Evolutionary conservation across 352 stramenopile genomes (phyloP).

Genomic region (Ochromonadaceae sp.): DNA sequence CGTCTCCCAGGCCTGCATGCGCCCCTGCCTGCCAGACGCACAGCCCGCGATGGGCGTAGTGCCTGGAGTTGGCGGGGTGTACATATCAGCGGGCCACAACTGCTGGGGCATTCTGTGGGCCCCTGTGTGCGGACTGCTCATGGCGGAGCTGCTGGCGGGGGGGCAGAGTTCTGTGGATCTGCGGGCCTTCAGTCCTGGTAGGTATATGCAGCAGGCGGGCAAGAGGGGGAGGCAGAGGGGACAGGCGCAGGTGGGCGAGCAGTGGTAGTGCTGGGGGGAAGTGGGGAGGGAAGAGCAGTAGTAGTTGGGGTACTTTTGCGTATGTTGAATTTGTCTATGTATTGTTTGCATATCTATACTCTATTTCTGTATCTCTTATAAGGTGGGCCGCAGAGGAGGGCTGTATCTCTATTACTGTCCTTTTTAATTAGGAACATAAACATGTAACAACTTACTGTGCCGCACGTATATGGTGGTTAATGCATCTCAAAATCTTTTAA

Average conservation of each 20-base stretch:
- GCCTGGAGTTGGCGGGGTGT: slow-evolving; percentile 41
- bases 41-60: slow-evolving; percentile 52
- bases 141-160: slow-evolving; percentile 54
- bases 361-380: too few relatives aligned
- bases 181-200: slow-evolving; percentile 27
- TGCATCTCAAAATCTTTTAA: too few relatives aligned
- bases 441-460: too few relatives aligned
- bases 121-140: slow-evolving; percentile 44
- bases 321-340: too few relatives aligned
- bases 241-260: slow-evolving; percentile 24
- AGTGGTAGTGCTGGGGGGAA: slow-evolving; percentile 26
- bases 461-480: too few relatives aligned
- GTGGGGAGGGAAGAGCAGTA: too few relatives aligned
- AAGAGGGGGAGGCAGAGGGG: slow-evolving; percentile 18
- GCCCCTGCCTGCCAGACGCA: slow-evolving; percentile 51
- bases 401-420: too few relatives aligned
- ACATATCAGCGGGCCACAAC: slow-evolving; percentile 59
- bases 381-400: too few relatives aligned
- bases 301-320: too few relatives aligned
- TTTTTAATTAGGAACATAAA: too few relatives aligned
- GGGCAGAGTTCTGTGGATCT: slow-evolving; percentile 30
- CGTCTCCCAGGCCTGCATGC: slow-evolving; percentile 50
- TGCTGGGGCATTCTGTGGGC: slow-evolving; percentile 63
- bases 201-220: slow-evolving; percentile 21
- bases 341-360: too few relatives aligned